Evolutionary conservation across 179 eudicot genomes (phyloP), one percentile per base, ranked within the genome.

Genomic region (Carnegiea gigantea): DNA sequence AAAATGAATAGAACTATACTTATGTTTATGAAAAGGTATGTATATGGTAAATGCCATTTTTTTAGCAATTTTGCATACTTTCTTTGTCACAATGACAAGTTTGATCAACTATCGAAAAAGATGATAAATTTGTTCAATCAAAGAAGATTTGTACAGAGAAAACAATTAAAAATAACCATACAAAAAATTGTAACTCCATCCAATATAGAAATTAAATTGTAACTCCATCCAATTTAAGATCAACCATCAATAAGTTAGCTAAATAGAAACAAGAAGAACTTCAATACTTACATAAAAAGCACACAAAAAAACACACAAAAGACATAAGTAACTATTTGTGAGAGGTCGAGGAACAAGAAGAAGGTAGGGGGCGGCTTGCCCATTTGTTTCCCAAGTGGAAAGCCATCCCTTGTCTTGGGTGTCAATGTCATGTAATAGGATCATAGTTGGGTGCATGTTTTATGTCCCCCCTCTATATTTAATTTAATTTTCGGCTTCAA

Each of bases 361-460:
- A 48, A 48, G 72, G 20, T 21, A 46, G 73, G 82, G 82, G 83
- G 67, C 82, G 84, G 77, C 76, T 70, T 83, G 86, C 86, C 86
- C 88, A 83, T 83, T 86, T 86, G 88, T 86, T 83, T 81, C 84
- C 86, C 80, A 77, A 78, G 82, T 80, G 86, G 80, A 80, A 75
- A 85, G 79, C 83, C 88, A 86, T 44, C 80, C 79, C 79, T 67
- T 77, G 83, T 84, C 81, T 59, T 64, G 8, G 43, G 57, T 74
- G 1, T 80, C 14, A 9, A 24, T n/a, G 26, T 21, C 7, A 20
- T 67, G 20, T 40, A 53, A 54, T 77, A 72, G 24, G 40, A 62
- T 30, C 3, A 73, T 8, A 60, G 36, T 13, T 67, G 72, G 60
- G 15, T 64, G 23, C 67, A 71, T 80, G 72, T 77, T 73, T 62